Base-by-base conservation (phyloP, 257 asterid genomes). In the Rhazya stricta region DNA sequence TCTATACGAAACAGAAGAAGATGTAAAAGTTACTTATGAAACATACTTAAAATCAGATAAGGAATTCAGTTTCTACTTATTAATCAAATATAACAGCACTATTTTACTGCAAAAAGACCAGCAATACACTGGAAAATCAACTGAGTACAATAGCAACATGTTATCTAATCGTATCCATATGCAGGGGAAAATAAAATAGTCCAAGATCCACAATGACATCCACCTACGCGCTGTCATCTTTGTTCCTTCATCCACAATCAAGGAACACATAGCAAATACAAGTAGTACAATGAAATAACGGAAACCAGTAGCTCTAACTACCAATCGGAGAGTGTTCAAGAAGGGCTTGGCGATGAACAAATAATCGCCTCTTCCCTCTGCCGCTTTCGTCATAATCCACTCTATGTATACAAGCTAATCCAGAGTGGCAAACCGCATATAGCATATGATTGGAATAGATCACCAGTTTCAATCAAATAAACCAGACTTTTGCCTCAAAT, bases 401-500 rank as follows among this genome's bases (percentile, higher is more conserved):
- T 13, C 25, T 15, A 19, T 30, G n/a, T 27, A 34, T 32, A 23
- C 16, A 19, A 65, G n/a, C 69, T 50, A 63, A 48, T 8, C 58
- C 43, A 46, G 27, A 16, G 61, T n/a, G 16, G 60, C 16, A 7
- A 18, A 43, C 61, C 4, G 5, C 8, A 34, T n/a, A 25, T 27
- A 21, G 7, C 3, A 5, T 6, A 0, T 3, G 58, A 46, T 27
- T 13, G 11, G 1, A 9, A 15, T 6, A 2, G 39, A 1, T 27
- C 2, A 51, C 30, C 72, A 2, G 23, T 54, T 62, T 83, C 76
- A 88, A 62, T 84, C 83, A 6, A 78, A 81, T 78, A 94, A 67
- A 23, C 97, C 97, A 10, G 98, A 86, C 78, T 85, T 91, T 1
- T 79, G 75, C 90, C 81, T 91, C 88, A 95, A 78, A 73, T 95